phyloP scores from a whole-genome alignment of 768 basidiomycete genomes.

The Cystofilobasidium ferigula region DNA sequence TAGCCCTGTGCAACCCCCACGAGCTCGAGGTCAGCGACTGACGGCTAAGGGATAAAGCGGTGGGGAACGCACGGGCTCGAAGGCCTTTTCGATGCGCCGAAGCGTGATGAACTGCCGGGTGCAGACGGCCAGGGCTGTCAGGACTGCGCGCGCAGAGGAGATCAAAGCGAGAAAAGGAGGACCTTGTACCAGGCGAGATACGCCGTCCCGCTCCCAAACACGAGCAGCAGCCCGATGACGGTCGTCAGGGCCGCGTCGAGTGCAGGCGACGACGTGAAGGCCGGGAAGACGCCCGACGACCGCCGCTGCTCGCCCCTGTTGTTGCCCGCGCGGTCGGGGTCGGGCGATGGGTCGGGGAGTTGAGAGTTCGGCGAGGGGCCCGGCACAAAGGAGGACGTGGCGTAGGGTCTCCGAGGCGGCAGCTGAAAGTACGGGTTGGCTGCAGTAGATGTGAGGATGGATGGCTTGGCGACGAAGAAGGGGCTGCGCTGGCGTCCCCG shows the following conservation, averaged over 20 bases:
- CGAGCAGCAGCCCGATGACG: constrained; percentile 29
- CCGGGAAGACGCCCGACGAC: constrained; percentile 4
- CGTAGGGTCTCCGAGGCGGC: too few relatives aligned
- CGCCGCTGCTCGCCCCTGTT: not conserved
- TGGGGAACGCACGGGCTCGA: constrained; percentile 42
- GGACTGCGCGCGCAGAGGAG: constrained; percentile 2
- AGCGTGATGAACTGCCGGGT: constrained; percentile 15
- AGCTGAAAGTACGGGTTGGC: too few relatives aligned
- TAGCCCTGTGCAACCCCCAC: constrained; percentile 46
- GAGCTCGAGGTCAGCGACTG: not conserved
- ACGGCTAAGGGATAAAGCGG: not conserved
- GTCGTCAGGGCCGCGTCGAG: constrained; percentile 24
- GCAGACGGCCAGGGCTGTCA: too few relatives aligned
- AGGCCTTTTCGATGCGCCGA: constrained; percentile 55
- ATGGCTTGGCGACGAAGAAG: too few relatives aligned
- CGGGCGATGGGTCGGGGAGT: not conserved
- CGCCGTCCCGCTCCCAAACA: constrained; percentile 59
- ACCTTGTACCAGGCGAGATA: constrained; percentile 78
- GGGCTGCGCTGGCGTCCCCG: too few relatives aligned
- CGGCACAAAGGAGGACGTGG: too few relatives aligned
- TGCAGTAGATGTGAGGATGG: too few relatives aligned
- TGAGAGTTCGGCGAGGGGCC: too few relatives aligned
- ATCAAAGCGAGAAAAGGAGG: constrained; percentile 21
- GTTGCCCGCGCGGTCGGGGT: not conserved
- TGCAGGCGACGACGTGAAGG: constrained; percentile 10